These are phyloP conservation scores for Quercus robur DNA, from an alignment of 306 rosid genomes.

Conservation along the genomic window DNA sequence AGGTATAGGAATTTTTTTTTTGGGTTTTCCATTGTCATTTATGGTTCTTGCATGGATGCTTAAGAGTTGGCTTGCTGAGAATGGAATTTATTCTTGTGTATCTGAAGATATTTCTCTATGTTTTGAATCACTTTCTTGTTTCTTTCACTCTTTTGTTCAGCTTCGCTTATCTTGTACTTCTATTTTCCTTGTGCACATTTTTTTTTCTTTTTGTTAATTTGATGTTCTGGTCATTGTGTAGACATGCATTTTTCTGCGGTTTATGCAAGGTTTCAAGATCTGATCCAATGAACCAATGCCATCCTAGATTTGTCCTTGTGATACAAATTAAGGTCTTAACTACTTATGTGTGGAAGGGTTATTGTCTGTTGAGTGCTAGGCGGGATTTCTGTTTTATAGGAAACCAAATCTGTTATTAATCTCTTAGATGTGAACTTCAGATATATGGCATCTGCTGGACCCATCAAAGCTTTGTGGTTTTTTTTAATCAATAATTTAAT, in stretches of 20 bases:
- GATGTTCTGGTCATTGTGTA: no score
- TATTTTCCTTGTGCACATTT: background rate
- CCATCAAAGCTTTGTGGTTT: background rate
- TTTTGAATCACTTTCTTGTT: background rate
- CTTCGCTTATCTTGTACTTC: background rate
- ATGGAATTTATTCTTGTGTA: background rate
- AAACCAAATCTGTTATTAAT: background rate
- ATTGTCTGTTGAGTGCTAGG: background rate
- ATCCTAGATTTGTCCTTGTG: background rate
- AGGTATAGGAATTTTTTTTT: constrained; percentile 41
- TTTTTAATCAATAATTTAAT: no score
- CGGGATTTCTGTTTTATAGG: constrained; percentile 3
- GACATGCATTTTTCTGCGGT: background rate
- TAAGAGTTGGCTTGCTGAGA: background rate
- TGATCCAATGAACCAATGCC: background rate
- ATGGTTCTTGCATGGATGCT: constrained; percentile 5
- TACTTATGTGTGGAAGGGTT: background rate
- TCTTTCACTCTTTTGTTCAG: background rate
- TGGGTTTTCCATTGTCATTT: background rate
- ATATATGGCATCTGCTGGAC: background rate
- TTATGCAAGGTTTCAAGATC: background rate
- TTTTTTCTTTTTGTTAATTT: background rate
- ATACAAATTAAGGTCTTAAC: background rate
- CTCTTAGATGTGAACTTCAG: background rate
- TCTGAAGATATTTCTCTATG: background rate